Conservation (phyloP, 2,329 filamentous ascomycete species). For the Fusarium euwallaceae region DNA sequence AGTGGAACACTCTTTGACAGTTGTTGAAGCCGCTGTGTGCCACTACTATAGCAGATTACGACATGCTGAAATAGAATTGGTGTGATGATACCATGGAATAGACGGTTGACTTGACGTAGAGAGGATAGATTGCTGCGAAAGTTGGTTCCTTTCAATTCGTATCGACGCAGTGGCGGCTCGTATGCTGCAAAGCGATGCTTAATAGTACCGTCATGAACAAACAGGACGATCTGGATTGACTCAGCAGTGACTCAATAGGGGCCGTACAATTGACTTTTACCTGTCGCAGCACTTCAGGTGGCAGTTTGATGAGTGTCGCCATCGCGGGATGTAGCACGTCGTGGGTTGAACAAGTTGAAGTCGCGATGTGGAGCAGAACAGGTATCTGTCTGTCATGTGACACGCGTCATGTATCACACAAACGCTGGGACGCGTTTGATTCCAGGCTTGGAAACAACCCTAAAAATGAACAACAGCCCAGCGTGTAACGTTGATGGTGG, state of each 20-base stretch:
- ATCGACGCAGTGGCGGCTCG: background rate
- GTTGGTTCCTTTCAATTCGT: slow-evolving; percentile 13
- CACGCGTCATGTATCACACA: background rate
- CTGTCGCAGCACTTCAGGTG: slow-evolving; percentile 13
- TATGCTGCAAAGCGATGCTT: background rate
- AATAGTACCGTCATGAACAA: slow-evolving; percentile 4
- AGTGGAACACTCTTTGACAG: slow-evolving; percentile 7
- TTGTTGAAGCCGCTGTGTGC: slow-evolving; percentile 3
- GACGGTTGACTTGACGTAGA: slow-evolving; percentile 11
- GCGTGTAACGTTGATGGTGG: background rate
- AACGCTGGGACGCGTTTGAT: background rate
- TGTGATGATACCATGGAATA: slow-evolving; percentile 1
- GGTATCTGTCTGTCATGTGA: background rate
- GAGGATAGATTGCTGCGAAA: slow-evolving; percentile 3
- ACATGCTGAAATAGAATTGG: slow-evolving; percentile 14
- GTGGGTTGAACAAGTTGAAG: background rate
- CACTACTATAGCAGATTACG: background rate
- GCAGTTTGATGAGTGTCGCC: background rate
- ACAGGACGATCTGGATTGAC: background rate
- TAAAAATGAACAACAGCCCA: background rate
- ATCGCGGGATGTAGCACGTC: background rate
- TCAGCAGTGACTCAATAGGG: background rate
- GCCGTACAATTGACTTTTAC: background rate
- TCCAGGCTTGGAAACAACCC: too few species aligned
- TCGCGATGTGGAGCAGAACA: background rate